A percentile compares a stretch with the other conserved stretches of the same genome.
Conservation (phyloP, 2,329 filamentous ascomycete species). For the Fusarium odoratissimum region DNA sequence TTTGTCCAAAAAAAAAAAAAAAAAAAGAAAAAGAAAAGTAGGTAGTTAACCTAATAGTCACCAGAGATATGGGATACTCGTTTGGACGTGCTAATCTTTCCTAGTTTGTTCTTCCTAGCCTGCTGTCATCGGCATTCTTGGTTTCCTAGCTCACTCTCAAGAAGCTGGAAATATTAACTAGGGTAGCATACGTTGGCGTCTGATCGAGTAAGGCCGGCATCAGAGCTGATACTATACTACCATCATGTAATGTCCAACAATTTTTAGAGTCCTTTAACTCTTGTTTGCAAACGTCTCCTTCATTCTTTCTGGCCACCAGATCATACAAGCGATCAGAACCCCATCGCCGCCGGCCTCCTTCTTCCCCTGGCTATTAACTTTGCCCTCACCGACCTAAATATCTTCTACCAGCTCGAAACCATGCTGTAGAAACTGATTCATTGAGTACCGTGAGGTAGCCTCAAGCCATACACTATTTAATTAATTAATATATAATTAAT, state of each 20-base stretch:
- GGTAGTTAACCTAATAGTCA: background rate
- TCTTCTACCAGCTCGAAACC: slow-evolving; percentile 21
- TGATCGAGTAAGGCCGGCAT: background rate
- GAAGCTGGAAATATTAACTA: background rate
- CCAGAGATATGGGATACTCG: background rate
- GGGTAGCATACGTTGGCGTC: background rate
- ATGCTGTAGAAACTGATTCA: slow-evolving; percentile 9
- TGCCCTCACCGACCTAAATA: slow-evolving; percentile 15
- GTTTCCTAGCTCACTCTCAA: background rate
- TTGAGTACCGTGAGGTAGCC: background rate
- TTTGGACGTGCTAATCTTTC: background rate
- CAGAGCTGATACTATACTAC: background rate
- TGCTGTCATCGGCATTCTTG: background rate
- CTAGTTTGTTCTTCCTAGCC: background rate
- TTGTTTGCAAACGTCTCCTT: background rate
- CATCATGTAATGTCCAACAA: background rate
- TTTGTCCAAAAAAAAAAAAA: too few relatives aligned
- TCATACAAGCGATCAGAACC: slow-evolving; percentile 17
- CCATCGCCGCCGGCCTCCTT: slow-evolving; percentile 18
- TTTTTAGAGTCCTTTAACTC: background rate
- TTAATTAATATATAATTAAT: too few relatives aligned
- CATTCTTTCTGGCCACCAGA: slow-evolving; percentile 21
- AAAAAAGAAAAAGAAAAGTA: background rate
- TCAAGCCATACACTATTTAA: too few relatives aligned
- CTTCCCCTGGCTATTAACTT: slow-evolving; percentile 7